Evolutionary conservation across 306 rosid genomes (phyloP).

Genomic region (Hippophae rhamnoides): DNA sequence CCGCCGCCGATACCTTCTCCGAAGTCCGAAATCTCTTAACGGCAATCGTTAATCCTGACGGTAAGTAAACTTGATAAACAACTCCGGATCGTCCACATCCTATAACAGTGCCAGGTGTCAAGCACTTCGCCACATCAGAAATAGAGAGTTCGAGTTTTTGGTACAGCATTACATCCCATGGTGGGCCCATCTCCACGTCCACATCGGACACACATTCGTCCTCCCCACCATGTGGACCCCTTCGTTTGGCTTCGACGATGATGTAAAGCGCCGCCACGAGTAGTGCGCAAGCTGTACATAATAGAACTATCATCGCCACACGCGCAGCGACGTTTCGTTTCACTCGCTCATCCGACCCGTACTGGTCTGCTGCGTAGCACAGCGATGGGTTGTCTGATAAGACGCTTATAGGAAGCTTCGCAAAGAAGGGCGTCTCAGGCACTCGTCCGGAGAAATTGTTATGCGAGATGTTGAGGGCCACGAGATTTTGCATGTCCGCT

Average conservation of each 20-base stretch:
- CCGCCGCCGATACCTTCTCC: constrained; percentile 60
- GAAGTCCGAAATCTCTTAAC: constrained; percentile 47
- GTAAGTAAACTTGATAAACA: constrained; percentile 46
- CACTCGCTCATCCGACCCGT: constrained; percentile 10
- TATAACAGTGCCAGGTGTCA: constrained; percentile 44
- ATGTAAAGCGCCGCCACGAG: constrained; percentile 70
- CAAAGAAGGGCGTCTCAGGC: constrained; percentile 76
- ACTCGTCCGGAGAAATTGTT: constrained; percentile 70
- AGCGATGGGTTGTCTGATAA: constrained; percentile 64
- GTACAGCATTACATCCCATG: constrained; percentile 87
- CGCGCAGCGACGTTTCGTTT: constrained; percentile 53
- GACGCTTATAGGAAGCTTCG: constrained; percentile 61
- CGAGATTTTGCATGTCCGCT: constrained; percentile 65
- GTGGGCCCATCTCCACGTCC: constrained; percentile 68
- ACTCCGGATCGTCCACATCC: constrained; percentile 89
- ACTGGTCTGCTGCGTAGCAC: constrained; percentile 49
- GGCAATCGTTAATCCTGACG: constrained; percentile 48
- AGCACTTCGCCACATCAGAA: constrained; percentile 48
- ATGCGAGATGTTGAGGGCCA: constrained; percentile 67
- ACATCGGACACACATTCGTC: constrained; percentile 35
- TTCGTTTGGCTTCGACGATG: constrained; percentile 30
- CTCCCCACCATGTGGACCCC: constrained; percentile 24
- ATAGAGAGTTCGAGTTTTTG: constrained; percentile 86
- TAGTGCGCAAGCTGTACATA: constrained; percentile 59
- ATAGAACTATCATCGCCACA: constrained; percentile 62